Evolutionary conservation across 176 grass and related monocot genomes (phyloP), one percentile per base, ranked within the genome.

Genomic region (Aegilops longissima): DNA sequence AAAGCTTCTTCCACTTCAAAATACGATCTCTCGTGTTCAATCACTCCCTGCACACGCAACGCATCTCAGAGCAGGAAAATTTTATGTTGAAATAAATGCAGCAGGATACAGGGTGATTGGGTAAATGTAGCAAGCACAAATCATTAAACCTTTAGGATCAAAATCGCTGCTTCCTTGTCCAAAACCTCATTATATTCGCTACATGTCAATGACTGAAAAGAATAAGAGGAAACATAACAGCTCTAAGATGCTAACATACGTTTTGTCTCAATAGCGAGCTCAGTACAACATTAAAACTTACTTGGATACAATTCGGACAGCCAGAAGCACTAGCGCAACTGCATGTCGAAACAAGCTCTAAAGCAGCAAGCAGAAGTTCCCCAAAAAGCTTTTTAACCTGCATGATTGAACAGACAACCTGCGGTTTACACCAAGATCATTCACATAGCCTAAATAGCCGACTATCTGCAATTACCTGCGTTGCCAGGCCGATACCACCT

Each of bases 301-400:
- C 93, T 76, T 95, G 93, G 42, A 98, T 85, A 84, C 90, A 96
- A 67, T 90, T 94, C 59, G 97, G 97, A 90, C 93, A 98, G 38
- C 97, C 94, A 31, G 85, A 61, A 61, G 40, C 21, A 80, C 78
- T 61, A 13, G 68, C 65, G 76, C 94, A 98, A 87, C 12, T 73
- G 56, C 97, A 98, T 64, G 88, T 70, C 39, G 88, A 94, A 73
- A 96, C 71, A 56, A 96, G 82, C 83, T 96, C 90, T 79, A 93
- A 73, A 24, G 94, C 94, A 54, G 92, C 92, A 20, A 83, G 49
- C 39, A 98, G 81, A 34, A 96, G 90, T 84, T 98, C 87, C 42
- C 90, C 86, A 36, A 98, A 96, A 29, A 98, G 87, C 2, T 73
- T 29, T 85, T 80, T 80, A 27, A 91, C 88, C 96, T 98, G 70